These are phyloP conservation scores for Penicillium antarcticum DNA, from an alignment of 495 filamentous ascomycete genomes.

Conservation along the genomic window DNA sequence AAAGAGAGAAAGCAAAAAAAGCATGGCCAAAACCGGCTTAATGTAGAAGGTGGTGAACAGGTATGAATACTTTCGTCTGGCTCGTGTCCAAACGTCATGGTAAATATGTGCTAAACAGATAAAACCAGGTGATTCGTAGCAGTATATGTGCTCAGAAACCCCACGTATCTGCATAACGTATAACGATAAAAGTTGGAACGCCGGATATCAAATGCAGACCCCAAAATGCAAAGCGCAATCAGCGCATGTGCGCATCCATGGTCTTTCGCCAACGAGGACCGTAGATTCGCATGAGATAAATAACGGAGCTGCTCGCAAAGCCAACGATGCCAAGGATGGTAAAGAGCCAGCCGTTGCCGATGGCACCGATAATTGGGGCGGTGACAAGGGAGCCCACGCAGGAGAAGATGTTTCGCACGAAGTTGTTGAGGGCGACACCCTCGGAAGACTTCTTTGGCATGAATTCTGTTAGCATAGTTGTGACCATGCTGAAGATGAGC, in stretches of 20 bases:
- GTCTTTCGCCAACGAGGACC: slow-evolving; percentile 63
- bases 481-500: slow-evolving; percentile 78
- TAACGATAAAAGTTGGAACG: background rate
- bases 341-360: slow-evolving; percentile 88
- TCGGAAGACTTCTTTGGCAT: slow-evolving; percentile 70
- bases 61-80: too few species aligned
- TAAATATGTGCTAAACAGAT: too few species aligned
- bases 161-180: background rate
- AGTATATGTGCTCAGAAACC: background rate
- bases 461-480: slow-evolving; percentile 88
- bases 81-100: background rate
- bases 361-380: slow-evolving; percentile 71
- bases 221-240: background rate
- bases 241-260: slow-evolving; percentile 56
- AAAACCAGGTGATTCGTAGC: too few species aligned
- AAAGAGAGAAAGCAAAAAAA: too few species aligned
- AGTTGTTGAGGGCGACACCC: slow-evolving; percentile 75
- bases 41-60: too few species aligned
- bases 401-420: slow-evolving; percentile 82
- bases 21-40: too few species aligned
- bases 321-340: slow-evolving; percentile 71
- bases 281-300: slow-evolving; percentile 64
- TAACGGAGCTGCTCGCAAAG: slow-evolving; percentile 49
- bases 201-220: background rate
- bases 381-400: slow-evolving; percentile 74